These are phyloP conservation scores for Fusarium acutatum DNA, from an alignment of 2,329 filamentous ascomycete species.

Conservation along the genomic window DNA sequence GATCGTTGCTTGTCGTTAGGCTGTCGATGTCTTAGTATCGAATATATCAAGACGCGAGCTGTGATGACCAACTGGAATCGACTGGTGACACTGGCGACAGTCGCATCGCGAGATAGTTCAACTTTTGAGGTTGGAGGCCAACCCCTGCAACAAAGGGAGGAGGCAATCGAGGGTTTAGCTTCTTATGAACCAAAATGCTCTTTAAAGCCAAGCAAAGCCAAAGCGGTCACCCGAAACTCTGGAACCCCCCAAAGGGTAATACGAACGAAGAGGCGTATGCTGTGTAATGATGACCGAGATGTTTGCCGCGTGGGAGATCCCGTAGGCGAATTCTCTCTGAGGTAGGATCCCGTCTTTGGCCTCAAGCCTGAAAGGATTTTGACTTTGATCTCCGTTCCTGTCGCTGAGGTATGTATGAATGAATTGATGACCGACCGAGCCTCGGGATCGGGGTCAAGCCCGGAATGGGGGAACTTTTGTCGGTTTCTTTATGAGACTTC, in stretches of 20 bases:
- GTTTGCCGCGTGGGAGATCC: not conserved
- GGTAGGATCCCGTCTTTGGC: not conserved
- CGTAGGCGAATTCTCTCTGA: not conserved
- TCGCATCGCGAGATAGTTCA: constrained; percentile 9
- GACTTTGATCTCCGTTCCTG: constrained; percentile 41
- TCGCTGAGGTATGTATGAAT: constrained; percentile 2
- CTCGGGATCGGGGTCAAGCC: not conserved
- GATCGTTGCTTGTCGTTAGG: constrained; percentile 2
- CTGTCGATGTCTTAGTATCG: constrained; percentile 8
- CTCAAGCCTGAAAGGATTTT: constrained; percentile 20
- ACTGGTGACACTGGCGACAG: constrained; percentile 6
- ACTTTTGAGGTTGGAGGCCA: not conserved
- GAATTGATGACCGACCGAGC: not conserved
- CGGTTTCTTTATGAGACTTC: not conserved
- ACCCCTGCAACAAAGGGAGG: not conserved
- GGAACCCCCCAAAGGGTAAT: not conserved
- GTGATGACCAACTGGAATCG: not conserved
- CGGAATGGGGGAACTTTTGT: not conserved
- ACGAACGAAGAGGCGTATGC: not conserved
- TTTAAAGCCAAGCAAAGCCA: constrained; percentile 8
- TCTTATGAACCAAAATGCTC: not conserved
- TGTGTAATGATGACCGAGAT: not conserved
- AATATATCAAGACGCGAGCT: not conserved
- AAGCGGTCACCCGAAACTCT: not conserved
- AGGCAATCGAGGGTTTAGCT: constrained; percentile 8